Base-by-base conservation (phyloP, 768 basidiomycete species). In the Tylopilus subfusipes region DNA sequence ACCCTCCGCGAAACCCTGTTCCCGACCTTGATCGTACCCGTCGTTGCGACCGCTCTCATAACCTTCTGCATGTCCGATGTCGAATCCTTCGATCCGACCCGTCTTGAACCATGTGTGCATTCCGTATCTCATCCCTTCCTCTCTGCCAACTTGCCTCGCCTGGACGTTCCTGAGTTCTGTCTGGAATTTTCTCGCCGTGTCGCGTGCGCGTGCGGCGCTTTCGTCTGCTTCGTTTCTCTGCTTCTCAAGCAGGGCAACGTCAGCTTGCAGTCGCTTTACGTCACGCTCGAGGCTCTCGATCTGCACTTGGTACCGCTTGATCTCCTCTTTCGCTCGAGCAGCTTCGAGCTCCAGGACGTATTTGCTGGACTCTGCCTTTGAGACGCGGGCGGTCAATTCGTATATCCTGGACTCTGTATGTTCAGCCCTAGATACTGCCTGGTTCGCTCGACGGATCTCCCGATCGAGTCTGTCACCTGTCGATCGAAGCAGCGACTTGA, bases 401-500 rank as follows among this genome's bases (percentile, higher is more conserved):
- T 67, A 76, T 48, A 75, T 76, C 48, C 72, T 70, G n/a, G 67
- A 61, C 66, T 84, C 83, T 27, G 83, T 77, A 42, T 70, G 73
- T 45, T 78, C 77, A 42, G 80, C 83, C 39, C 82, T 77, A 38
- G 71, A 58, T 33, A 75, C 76, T 0, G 79, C 79, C 34, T 78
- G 74, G 42, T 80, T 78, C n/a, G 78, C 81, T 44, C 81, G 72
- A 25, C 76, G 76, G 50, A 76, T 78, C 71, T 85, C 84, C 44
- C 76, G 70, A 61, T 85, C 80, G 36, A 88, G 72, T 45, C 77
- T 75, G 49, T 82, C 81, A 19, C 76, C 76, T 5, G 83, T 76
- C 43, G 67, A 69, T 49, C 77, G 74, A 22, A 86, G 75, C 24
- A 82, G 62, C 27, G 75, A 72, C 64, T 83, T 84, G 56, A 84